Base-by-base conservation (phyloP, 495 filamentous ascomycete species). In the Amorphotheca resinae region DNA sequence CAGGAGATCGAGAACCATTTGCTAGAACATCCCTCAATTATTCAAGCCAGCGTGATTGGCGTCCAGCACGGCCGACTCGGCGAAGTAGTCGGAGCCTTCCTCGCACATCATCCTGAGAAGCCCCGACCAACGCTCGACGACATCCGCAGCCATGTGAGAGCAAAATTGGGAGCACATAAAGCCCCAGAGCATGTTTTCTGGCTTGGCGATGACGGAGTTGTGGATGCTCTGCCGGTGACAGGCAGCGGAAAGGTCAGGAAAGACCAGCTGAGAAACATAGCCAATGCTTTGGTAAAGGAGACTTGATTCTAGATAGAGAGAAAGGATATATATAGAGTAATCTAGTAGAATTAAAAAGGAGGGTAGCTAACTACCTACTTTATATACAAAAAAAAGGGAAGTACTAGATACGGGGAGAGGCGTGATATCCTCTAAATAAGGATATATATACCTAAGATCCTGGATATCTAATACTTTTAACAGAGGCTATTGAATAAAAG, bases 161-260 rank as follows among this genome's bases (percentile, higher is more conserved):
- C 70, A 37, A 71, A 70, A 11, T 63, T 84, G 15, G 79, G 79
- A 0, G 61, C 73, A 20, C 79, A 84, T 56, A 84, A 84, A 60
- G 73, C 77, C 23, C 79, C 79, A 1, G 64, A 68, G 38, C 66
- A 80, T 49, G 56, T 84, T 14, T 81, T 82, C 49, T 80, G 76
- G 57, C 68, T 82, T 38, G n/a, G n/a, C n/a, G n/a, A n/a, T n/a
- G n/a, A n/a, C n/a, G 78, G 78, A 0, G 58, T 72, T 49, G 70
- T 73, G 38, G 73, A 48, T 2, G 61, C 66, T 7, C 62, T 79
- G 3, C 79, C 79, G 3, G 60, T 81, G 41, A 84, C 79, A 23
- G 79, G 79, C 1, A 84, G 79, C 56, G 79, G 79, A 6, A 84
- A 84, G 62, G 71, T 84, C 16, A 67, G 76, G 49, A 82, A 84